These are phyloP conservation scores for Saksenaea oblongispora DNA, from an alignment of 371 early-diverging fungal species.

Conservation along the genomic window DNA sequence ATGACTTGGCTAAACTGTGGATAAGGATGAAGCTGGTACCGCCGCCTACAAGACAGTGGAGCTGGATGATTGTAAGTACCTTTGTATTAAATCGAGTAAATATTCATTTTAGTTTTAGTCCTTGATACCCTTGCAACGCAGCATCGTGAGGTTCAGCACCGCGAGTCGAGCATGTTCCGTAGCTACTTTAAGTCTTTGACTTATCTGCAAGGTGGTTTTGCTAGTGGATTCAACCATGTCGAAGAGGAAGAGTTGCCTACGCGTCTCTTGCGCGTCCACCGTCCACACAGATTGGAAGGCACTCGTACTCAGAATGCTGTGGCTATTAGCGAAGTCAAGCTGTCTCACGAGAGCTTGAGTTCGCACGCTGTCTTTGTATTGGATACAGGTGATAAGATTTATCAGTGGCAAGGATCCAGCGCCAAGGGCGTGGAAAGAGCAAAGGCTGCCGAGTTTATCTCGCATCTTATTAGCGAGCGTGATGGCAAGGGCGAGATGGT, in stretches of 20 bases:
- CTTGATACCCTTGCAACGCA: constrained; percentile 72
- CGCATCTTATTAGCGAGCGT: constrained; percentile 65
- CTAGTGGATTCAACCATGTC: constrained; percentile 76
- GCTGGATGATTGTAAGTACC: constrained; percentile 74
- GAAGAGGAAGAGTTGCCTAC: constrained; percentile 57
- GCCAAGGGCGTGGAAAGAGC: constrained; percentile 69
- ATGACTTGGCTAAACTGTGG: not conserved
- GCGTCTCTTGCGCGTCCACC: constrained; percentile 75
- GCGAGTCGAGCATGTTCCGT: constrained; percentile 67
- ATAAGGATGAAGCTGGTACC: constrained; percentile 80
- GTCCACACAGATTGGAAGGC: constrained; percentile 35
- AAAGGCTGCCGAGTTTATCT: constrained; percentile 72
- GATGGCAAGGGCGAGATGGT: constrained; percentile 63
- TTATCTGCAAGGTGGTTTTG: constrained; percentile 75
- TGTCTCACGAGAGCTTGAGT: constrained; percentile 58
- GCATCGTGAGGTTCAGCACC: constrained; percentile 77
- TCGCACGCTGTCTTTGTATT: constrained; percentile 79
- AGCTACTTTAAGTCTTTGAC: constrained; percentile 65
- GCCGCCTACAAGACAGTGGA: constrained; percentile 92
- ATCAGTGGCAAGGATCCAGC: constrained; percentile 76
- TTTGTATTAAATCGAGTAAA: not conserved
- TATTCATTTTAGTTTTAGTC: constrained; percentile 31
- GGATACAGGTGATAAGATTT: constrained; percentile 69
- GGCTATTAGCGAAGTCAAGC: constrained; percentile 67
- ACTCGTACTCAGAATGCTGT: constrained; percentile 50